These are phyloP conservation scores for Gastrolobium bilobum DNA, from an alignment of 306 rosid genomes.

Conservation along the genomic window DNA sequence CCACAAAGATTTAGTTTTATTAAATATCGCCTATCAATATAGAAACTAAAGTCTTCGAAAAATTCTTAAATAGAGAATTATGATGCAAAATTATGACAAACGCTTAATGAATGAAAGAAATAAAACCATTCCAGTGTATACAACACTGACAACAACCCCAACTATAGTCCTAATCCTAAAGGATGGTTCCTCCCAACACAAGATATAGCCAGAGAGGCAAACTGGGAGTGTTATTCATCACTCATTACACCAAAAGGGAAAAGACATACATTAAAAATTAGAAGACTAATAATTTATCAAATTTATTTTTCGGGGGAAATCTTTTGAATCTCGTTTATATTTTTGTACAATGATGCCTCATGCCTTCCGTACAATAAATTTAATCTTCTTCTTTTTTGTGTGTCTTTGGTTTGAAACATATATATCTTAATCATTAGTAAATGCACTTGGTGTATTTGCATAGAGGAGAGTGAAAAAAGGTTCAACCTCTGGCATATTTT, in stretches of 20 bases:
- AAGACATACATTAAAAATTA: constrained; percentile 35
- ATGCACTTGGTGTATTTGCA: constrained; percentile 66
- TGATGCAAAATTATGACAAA: too few relatives aligned
- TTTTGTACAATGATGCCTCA: constrained; percentile 51
- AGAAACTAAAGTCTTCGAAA: too few relatives aligned
- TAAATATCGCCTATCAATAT: too few relatives aligned
- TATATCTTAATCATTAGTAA: constrained; percentile 43
- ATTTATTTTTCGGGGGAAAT: neutral
- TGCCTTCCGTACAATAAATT: constrained; percentile 49
- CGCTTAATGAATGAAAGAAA: too few relatives aligned
- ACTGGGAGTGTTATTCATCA: constrained; percentile 43
- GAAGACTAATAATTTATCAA: constrained; percentile 42
- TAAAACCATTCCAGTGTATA: too few relatives aligned
- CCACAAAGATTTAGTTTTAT: too few relatives aligned
- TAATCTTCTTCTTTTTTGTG: neutral
- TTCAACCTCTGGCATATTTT: constrained; percentile 75
- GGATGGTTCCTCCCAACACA: constrained; percentile 39
- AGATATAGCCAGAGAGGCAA: constrained; percentile 1
- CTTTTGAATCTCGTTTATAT: constrained; percentile 46
- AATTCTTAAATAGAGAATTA: too few relatives aligned
- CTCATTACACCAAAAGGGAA: constrained; percentile 42
- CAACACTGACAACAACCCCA: constrained; percentile 21
- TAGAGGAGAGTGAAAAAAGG: constrained; percentile 87
- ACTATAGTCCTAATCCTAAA: neutral
- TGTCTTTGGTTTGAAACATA: constrained; percentile 47